Evolutionary conservation across 2,329 filamentous ascomycete species (phyloP), one percentile per base, ranked within the genome.

Genomic region (Pestalotiopsis fici): DNA sequence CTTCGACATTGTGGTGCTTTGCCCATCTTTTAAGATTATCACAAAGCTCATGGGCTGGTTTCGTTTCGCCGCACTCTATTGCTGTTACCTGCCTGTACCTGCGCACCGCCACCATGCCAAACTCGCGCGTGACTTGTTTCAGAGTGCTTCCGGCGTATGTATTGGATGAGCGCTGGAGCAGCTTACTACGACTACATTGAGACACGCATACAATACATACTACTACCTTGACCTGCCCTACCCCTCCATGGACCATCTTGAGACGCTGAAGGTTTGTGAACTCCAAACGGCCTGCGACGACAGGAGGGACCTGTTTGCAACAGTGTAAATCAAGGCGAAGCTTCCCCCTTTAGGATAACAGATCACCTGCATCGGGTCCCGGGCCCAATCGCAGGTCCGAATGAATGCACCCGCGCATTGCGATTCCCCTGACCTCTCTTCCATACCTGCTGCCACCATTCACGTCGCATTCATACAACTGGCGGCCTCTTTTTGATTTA

Each of bases 241-340:
- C 65, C 31, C 43, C 28, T 43, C 43, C 39, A 57, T 21, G 6
- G 43, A n/a, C 18, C 43, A 23, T 66, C 37, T 37, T 66, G 65
- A 65, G 63, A 65, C 63, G 23, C 63, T 39, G 55, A 65, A 57
- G 63, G 63, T 65, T 65, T 65, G 63, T 28, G 31, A 65, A 39
- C 31, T 15, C 31, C 31, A 35, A 35, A 35, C 57, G 23, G 57
- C 31, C 25, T 37, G 27, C 57, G 28, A 37, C 57, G 31, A 60
- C 13, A 21, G 31, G 28, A n/a, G 43, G 31, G 28, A n/a, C 15
- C 43, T 15, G 31, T 21, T 37, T 31, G 27, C 27, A 21, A 31
- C 28, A 60, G 25, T 18, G 57, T 60, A 60, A 60, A 28, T 31
- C 57, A 60, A 60, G 57, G 28, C 57, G 27, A 50, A 50, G 43